Percentiles rank a stretch among this genome's conserved stretches.
Conservation (phyloP, 768 basidiomycete species). For the Lactarius hengduanensis region DNA sequence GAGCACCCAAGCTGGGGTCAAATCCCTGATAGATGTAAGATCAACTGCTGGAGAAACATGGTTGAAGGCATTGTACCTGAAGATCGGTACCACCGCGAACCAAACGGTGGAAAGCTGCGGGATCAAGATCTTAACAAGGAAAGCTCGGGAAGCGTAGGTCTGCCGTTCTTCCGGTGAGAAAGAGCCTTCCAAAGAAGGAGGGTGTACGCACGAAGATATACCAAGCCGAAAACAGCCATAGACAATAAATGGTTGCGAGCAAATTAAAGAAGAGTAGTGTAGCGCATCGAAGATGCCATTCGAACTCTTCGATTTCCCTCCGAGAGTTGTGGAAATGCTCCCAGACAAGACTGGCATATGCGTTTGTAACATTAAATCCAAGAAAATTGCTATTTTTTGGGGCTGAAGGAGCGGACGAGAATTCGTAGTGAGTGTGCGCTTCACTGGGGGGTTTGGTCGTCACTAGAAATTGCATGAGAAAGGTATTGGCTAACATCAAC, state of each 20-base stretch:
- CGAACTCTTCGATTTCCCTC: neutral
- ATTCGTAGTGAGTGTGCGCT: neutral
- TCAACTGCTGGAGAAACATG: neutral
- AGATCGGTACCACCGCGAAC: neutral
- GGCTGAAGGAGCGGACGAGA: neutral
- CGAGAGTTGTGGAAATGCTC: neutral
- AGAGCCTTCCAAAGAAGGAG: neutral
- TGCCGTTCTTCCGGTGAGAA: neutral
- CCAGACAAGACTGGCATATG: neutral
- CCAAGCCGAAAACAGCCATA: constrained; percentile 3
- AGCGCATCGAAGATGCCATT: neutral
- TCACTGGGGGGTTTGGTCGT: neutral
- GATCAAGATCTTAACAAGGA: neutral
- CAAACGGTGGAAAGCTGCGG: neutral
- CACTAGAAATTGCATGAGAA: neutral
- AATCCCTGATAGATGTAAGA: neutral
- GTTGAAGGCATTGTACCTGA: neutral
- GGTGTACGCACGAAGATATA: constrained; percentile 1
- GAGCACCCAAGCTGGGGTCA: neutral
- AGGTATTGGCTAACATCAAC: neutral
- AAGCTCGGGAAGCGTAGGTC: neutral
- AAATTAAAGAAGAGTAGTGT: constrained; percentile 1
- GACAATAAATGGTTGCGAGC: constrained; percentile 5
- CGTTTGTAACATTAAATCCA: neutral
- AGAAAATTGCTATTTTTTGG: neutral